A percentile compares a stretch with the other conserved stretches of the same genome.
Evolutionary conservation across 345 rosid genomes (phyloP).

Genomic region (Lepidium didymum): DNA sequence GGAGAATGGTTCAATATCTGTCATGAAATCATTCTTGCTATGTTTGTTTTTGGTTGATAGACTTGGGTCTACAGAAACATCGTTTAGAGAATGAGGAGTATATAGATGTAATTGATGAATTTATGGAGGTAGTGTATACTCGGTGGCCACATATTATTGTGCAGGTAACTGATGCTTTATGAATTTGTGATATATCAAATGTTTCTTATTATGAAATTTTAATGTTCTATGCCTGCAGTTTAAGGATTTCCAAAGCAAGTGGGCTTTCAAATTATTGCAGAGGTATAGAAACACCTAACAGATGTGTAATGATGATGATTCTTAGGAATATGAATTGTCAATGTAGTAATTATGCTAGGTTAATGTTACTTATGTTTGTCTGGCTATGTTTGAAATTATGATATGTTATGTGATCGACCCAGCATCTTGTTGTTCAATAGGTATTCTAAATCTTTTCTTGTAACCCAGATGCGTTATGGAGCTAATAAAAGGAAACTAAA

Average conservation of each 20-base stretch:
- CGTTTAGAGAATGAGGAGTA: constrained; percentile 87
- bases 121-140: constrained; percentile 96
- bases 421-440: constrained; percentile 5
- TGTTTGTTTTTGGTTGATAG: constrained; percentile 37
- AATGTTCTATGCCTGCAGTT: constrained; percentile 40
- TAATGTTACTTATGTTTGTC: neutral
- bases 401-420: neutral
- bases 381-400: constrained; percentile 5
- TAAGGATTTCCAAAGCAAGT: constrained; percentile 99
- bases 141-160: constrained; percentile 98
- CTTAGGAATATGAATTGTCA: neutral
- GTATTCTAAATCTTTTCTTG: neutral
- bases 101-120: constrained; percentile 73
- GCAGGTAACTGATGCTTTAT: constrained; percentile 48
- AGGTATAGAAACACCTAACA: constrained; percentile 69
- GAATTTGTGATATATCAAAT: constrained; percentile 2
- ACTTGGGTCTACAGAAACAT: constrained; percentile 84
- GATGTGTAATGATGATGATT: constrained; percentile 86
- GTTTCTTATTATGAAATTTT: neutral
- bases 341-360: neutral
- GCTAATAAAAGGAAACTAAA: neutral
- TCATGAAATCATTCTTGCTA: neutral
- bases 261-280: constrained; percentile 98
- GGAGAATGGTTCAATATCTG: neutral
- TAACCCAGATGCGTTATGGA: neutral